phyloP scores from a whole-genome alignment of 2,329 filamentous ascomycete species.

The Cladophialophora carrionii region DNA sequence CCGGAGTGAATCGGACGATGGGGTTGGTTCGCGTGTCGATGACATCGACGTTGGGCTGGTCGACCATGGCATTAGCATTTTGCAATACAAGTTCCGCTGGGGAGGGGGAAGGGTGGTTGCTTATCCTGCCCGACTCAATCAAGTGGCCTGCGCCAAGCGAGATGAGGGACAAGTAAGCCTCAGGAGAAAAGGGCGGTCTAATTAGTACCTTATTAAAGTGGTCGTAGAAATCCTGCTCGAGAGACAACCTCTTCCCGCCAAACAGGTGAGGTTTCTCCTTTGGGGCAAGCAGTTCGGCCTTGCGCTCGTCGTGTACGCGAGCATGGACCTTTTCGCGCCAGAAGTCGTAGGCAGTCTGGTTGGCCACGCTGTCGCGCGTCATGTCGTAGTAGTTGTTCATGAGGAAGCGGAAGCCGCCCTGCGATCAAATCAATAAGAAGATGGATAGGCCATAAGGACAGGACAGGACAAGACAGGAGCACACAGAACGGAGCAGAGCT shows the following conservation, averaged over 20 bases:
- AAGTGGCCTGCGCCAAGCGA: no score
- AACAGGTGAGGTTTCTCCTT: slow-evolving; percentile 57
- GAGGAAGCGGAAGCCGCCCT: slow-evolving; percentile 60
- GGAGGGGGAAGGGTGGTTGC: no score
- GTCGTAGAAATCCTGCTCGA: slow-evolving; percentile 58
- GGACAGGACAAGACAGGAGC: no score
- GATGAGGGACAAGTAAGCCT: no score
- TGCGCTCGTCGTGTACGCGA: slow-evolving; percentile 55
- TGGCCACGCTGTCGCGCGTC: slow-evolving; percentile 52
- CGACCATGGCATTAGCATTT: no score
- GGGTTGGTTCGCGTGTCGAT: slow-evolving; percentile 50
- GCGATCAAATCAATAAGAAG: not conserved
- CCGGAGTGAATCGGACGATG: slow-evolving; percentile 47
- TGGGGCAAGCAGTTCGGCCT: slow-evolving; percentile 60
- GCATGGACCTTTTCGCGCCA: slow-evolving; percentile 58
- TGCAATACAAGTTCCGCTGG: no score
- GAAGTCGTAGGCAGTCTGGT: slow-evolving; percentile 58
- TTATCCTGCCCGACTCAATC: no score
- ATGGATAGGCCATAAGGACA: not conserved
- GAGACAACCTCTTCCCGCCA: slow-evolving; percentile 55
- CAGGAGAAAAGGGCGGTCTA: no score
- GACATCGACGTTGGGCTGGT: slow-evolving; percentile 52
- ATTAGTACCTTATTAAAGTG: slow-evolving; percentile 49
- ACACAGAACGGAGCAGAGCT: no score
- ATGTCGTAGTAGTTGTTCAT: slow-evolving; percentile 57